Base-by-base conservation (phyloP, 23 red algal species). In the Agarophyton chilense region DNA sequence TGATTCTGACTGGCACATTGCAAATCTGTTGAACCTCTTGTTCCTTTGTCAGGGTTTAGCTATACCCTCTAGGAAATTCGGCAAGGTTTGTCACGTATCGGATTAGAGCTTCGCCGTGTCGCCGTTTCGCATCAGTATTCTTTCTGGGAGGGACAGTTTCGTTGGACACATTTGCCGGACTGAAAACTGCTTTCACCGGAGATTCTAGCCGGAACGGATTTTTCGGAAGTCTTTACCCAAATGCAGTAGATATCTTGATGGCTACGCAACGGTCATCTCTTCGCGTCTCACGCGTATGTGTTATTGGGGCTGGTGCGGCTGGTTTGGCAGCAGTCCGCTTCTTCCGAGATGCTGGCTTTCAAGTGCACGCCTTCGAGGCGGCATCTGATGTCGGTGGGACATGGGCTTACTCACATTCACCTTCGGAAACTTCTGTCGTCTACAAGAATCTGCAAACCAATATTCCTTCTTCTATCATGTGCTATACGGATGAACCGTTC, bases 251-350 rank as follows among this genome's bases (percentile, higher is more conserved):
- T n/a, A 4, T 29, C 55, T 29, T 28, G 11, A 58, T 58, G 55
- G 55, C 55, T 2, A 28, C 55, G 22, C 22, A 0, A 10, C 29
- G 12, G 5, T 4, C 55, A 4, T 7, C 25, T 21, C 55, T 58
- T 25, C 19, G 29, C 4, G 38, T 73, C 78, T 82, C 74, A 39
- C 68, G 73, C 25, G 72, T 98, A 14, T 92, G 91, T 44, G 72
- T 98, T 32, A 92, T 98, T 39, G 96, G 96, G 24, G 92, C 92
- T 34, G 96, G 96, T 68, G 96, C 96, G 19, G 78, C 92, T 2
- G 96, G 96, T 34, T 46, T 98, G 56, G 80, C 71, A 35, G 64
- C 96, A 0, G 84, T 78, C 10, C 42, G 45, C 1, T 45, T 44
- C 29, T 41, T 98, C 36, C 65, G 88, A 43, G 79, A 92, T 28